phyloP scores from a whole-genome alignment of 352 stramenopile genomes.

The Phytophthora quininea region DNA sequence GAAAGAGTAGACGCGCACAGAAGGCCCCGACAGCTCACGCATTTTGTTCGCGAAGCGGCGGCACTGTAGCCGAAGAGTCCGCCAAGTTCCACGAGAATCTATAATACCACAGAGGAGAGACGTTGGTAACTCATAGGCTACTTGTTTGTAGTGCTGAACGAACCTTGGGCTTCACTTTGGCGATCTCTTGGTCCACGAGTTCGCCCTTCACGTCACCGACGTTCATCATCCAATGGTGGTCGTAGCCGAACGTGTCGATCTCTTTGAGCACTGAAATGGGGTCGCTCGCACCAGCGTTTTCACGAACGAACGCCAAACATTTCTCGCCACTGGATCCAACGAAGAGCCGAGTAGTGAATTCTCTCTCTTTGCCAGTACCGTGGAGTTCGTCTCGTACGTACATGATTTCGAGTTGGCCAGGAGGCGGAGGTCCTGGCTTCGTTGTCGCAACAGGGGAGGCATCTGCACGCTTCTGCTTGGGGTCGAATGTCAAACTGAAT shows the following conservation, averaged over 20 bases:
- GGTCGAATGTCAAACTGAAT: background rate
- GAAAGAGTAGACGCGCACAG: slow-evolving; percentile 50
- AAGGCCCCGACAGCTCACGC: slow-evolving; percentile 26
- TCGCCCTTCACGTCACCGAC: slow-evolving; percentile 49
- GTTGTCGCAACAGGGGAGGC: slow-evolving; percentile 27
- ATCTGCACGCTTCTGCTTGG: slow-evolving; percentile 10
- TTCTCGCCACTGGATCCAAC: slow-evolving; percentile 14
- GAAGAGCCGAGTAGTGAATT: no score
- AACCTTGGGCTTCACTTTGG: slow-evolving; percentile 37
- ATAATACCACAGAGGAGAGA: no score
- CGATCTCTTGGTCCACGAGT: slow-evolving; percentile 47
- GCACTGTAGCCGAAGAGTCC: slow-evolving; percentile 52
- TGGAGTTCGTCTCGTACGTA: background rate
- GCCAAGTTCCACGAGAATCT: slow-evolving; percentile 49
- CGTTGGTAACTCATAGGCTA: background rate
- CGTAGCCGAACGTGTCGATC: slow-evolving; percentile 46
- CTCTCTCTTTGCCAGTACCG: no score
- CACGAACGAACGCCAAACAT: slow-evolving; percentile 36
- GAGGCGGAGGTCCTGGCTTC: slow-evolving; percentile 20
- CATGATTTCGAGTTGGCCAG: slow-evolving; percentile 26
- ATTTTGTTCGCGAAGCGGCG: slow-evolving; percentile 42
- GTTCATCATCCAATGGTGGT: slow-evolving; percentile 51
- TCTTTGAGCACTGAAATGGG: slow-evolving; percentile 38
- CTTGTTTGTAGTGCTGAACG: background rate
- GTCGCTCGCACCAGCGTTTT: slow-evolving; percentile 35